These are phyloP conservation scores for Kalmanozyma brasiliensis DNA, from an alignment of 1,284 basidiomycete species.

Conservation along the genomic window DNA sequence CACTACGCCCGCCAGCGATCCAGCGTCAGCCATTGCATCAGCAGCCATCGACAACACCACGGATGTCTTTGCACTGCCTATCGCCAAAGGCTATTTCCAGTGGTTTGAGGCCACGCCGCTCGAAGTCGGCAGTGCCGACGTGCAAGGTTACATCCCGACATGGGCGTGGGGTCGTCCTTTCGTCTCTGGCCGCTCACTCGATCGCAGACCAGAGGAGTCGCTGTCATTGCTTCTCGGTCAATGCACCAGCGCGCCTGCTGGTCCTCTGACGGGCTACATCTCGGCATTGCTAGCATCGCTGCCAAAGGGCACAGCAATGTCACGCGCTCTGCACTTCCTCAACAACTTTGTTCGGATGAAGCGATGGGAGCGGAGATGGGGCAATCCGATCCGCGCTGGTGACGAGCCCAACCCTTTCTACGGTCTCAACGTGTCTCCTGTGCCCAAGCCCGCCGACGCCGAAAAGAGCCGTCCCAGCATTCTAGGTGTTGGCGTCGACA, in stretches of 20 bases:
- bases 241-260: constrained; percentile 67
- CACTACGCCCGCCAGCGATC: neutral
- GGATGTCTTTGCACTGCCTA: constrained; percentile 19
- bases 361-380: constrained; percentile 63
- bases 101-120: constrained; percentile 68
- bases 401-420: constrained; percentile 66
- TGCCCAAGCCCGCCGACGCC: neutral
- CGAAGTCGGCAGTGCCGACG: constrained; percentile 65
- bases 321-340: constrained; percentile 48
- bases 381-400: constrained; percentile 65
- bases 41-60: constrained; percentile 6
- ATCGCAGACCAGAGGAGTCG: constrained; percentile 53
- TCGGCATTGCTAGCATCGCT: constrained; percentile 62
- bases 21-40: neutral
- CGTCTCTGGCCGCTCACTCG: constrained; percentile 52
- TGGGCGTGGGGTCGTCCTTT: constrained; percentile 67
- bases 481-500: constrained; percentile 63
- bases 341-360: constrained; percentile 63
- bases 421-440: constrained; percentile 43
- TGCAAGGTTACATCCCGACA: constrained; percentile 67
- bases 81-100: constrained; percentile 53
- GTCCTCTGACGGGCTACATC: constrained; percentile 64
- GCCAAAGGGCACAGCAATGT: constrained; percentile 58
- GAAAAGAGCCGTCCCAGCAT: constrained; percentile 8
- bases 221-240: constrained; percentile 65